phyloP scores from a whole-genome alignment of 805 yeast genomes.

The Yamadazyma nakazawae region DNA sequence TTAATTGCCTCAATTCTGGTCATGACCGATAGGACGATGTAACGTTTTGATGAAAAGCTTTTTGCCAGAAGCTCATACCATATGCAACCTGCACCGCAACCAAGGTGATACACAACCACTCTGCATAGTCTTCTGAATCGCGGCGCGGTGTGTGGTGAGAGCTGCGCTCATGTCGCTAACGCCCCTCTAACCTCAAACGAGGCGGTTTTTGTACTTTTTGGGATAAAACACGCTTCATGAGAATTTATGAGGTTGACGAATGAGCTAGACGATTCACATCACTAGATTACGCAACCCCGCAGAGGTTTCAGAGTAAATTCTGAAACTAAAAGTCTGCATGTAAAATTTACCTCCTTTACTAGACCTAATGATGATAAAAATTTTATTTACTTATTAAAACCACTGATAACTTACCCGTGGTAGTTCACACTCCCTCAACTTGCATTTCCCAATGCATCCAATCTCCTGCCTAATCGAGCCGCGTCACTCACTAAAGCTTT shows the following conservation, averaged over 20 bases:
- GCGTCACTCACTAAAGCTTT: not conserved
- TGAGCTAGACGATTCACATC: not conserved
- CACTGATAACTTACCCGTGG: not conserved
- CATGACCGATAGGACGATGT: not conserved
- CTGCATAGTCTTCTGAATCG: not conserved
- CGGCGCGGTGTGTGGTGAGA: not conserved
- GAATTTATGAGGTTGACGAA: constrained; percentile 2
- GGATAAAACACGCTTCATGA: constrained; percentile 8
- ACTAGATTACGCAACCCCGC: not conserved
- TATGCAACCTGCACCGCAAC: not conserved
- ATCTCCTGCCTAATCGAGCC: constrained; percentile 5
- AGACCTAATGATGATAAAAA: not conserved
- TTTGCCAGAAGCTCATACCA: not conserved
- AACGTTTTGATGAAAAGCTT: not conserved
- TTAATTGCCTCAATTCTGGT: not conserved
- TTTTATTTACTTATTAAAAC: not conserved
- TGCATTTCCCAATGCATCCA: constrained; percentile 6
- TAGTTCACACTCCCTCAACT: not conserved
- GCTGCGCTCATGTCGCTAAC: not conserved
- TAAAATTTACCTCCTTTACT: not conserved
- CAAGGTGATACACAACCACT: not conserved
- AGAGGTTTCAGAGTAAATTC: not conserved
- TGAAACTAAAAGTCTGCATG: not conserved
- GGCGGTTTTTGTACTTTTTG: not conserved
- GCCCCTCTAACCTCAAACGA: not conserved